Percentiles rank a stretch among this genome's conserved stretches.
phyloP scores from a whole-genome alignment of 2,329 filamentous ascomycete genomes.

The Gaeumannomyces sp. region DNA sequence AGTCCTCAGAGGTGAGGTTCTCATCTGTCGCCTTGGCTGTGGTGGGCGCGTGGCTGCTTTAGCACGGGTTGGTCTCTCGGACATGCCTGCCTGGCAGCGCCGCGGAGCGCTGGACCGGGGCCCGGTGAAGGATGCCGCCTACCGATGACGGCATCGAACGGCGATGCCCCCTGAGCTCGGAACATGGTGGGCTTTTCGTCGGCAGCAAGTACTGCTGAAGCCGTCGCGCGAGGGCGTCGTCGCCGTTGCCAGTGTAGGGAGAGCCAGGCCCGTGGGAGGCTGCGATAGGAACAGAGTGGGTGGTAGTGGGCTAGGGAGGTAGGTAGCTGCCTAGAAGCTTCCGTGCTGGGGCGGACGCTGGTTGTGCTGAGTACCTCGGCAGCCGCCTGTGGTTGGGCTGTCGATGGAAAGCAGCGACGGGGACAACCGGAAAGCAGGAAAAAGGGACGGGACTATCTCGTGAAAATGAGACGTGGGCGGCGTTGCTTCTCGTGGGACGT shows the following conservation, averaged over 20 bases:
- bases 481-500: background rate
- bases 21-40: slow-evolving; percentile 82
- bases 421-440: background rate
- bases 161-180: slow-evolving; percentile 49
- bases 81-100: background rate
- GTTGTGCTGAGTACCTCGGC: background rate
- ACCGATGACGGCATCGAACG: slow-evolving; percentile 56
- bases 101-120: slow-evolving; percentile 1
- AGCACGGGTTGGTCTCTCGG: background rate
- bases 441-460: background rate
- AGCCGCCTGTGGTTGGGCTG: background rate
- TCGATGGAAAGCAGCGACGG: background rate
- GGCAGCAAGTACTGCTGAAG: background rate
- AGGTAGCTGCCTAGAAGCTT: slow-evolving; percentile 1
- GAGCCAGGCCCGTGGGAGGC: background rate
- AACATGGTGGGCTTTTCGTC: slow-evolving; percentile 41
- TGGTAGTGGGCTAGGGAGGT: background rate
- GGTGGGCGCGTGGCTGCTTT: background rate
- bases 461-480: background rate
- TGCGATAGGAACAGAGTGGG: background rate
- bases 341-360: too few relatives aligned
- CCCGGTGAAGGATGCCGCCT: slow-evolving; percentile 21
- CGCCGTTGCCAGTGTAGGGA: background rate
- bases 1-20: slow-evolving; percentile 82
- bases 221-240: background rate